Base-by-base conservation (phyloP, 2,329 filamentous ascomycete species). In the Trichoderma polysporum region DNA sequence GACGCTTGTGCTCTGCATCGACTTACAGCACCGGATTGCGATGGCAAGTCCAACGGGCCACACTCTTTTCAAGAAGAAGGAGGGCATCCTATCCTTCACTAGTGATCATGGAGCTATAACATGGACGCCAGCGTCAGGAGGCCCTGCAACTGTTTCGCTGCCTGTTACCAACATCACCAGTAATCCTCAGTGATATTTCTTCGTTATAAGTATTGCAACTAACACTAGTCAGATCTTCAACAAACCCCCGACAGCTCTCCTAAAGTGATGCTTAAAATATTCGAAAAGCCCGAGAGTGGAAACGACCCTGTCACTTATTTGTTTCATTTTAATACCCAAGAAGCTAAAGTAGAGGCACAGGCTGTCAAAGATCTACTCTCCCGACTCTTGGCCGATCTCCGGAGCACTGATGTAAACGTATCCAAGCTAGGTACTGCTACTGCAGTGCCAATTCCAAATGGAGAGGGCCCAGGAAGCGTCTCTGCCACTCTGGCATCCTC, bases 201-300 rank as follows among this genome's bases (percentile, higher is more conserved):
- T 10, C 19, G 4, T 27, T 25, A 7, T 33, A 35, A 59, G 15
- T 22, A 33, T n/a, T 37, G 13, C 22, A 19, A 29, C 66, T 68
- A 41, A 67, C 41, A 12, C 29, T 57, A 70, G 63, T 25, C 72
- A 95, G 92, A 98, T 80, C 87, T 99, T 57, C 94, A 99, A 78
- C 94, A 98, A 78, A 98, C 95, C 0, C 94, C 95, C 13, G 92
- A 93, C 68, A 89, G 85, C n/a, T 89, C 88, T 39, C 83, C 93
- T 19, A 97, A 97, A 83, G 93, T 97, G 62, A 97, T 97, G 85
- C 86, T 98, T 68, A 97, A 95, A 78, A 90, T 99, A 65, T 92
- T 97, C 72, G 91, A 91, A 69, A 91, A 93, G 76, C 79, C 86
- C 49, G 79, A 87, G 35, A 81, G 82, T 54, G 82, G 82, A 29